phyloP scores from a whole-genome alignment of 2,329 filamentous ascomycete species.

The Monosporascus sp. region DNA sequence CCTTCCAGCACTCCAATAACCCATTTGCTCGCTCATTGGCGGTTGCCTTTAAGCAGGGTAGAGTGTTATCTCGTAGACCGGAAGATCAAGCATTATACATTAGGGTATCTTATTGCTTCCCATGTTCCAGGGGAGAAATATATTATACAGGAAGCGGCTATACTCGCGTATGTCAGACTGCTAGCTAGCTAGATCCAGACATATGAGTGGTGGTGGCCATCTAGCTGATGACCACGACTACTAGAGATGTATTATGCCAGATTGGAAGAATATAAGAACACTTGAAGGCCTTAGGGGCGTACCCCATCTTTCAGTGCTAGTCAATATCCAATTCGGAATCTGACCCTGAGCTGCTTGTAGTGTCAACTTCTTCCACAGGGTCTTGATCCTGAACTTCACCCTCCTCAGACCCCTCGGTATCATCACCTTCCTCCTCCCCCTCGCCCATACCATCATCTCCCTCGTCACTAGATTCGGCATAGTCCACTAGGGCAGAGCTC shows the following conservation, averaged over 20 bases:
- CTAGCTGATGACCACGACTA: too few relatives aligned
- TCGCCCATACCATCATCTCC: constrained; percentile 16
- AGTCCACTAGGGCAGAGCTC: constrained; percentile 16
- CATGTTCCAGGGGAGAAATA: too few relatives aligned
- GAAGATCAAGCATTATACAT: too few relatives aligned
- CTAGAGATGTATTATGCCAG: too few relatives aligned
- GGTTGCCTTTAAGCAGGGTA: too few relatives aligned
- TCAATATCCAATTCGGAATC: constrained; percentile 15
- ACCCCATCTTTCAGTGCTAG: not conserved
- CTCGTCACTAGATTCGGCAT: constrained; percentile 9
- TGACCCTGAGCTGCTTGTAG: constrained; percentile 37
- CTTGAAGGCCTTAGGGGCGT: too few relatives aligned
- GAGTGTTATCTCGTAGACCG: too few relatives aligned
- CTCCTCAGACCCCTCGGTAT: constrained; percentile 3
- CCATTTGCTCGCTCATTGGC: too few relatives aligned
- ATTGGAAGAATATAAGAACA: too few relatives aligned
- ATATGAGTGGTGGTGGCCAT: not conserved
- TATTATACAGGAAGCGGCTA: too few relatives aligned
- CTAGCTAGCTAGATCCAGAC: not conserved
- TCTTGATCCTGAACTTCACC: not conserved
- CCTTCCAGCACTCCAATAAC: too few relatives aligned
- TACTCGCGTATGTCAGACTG: not conserved
- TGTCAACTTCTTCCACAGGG: constrained; percentile 18
- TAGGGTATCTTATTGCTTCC: too few relatives aligned
- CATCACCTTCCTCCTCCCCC: not conserved